Conservation (phyloP, 495 filamentous ascomycete genomes). For the Aspergillus cavernicola region DNA sequence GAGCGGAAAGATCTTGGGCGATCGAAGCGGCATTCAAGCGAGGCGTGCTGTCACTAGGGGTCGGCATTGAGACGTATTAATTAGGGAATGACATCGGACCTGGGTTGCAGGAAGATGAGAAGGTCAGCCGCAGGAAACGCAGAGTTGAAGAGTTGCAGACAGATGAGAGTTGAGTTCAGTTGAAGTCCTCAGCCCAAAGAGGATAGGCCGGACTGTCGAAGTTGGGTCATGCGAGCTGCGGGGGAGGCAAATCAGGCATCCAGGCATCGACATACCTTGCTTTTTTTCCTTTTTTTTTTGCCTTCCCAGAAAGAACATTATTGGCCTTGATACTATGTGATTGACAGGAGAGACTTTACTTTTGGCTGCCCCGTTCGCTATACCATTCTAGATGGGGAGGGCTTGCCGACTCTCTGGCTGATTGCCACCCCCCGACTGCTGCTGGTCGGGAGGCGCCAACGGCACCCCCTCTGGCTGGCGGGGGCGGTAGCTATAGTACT, state of each 20-base stretch:
- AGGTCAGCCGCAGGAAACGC: conserved; percentile 13
- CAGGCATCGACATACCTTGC: conserved; percentile 13
- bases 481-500: not conserved
- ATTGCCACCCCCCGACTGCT: too few species aligned
- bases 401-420: too few species aligned
- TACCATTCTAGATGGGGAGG: too few species aligned
- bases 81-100: conserved; percentile 41
- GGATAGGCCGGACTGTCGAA: conserved; percentile 19
- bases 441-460: too few species aligned
- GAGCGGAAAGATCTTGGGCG: conserved; percentile 45
- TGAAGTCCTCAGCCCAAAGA: conserved; percentile 22
- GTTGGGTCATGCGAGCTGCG: conserved; percentile 43
- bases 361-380: too few species aligned
- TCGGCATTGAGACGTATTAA: conserved; percentile 55
- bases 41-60: conserved; percentile 49
- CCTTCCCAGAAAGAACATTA: too few species aligned
- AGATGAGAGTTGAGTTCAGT: not conserved
- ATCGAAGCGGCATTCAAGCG: conserved; percentile 41
- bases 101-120: conserved; percentile 13
- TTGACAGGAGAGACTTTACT: too few species aligned
- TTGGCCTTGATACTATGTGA: too few species aligned
- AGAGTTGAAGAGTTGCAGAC: not conserved
- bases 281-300: too few species aligned
- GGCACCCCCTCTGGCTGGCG: too few species aligned
- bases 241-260: conserved; percentile 31